Base-by-base conservation (phyloP, 2,329 filamentous ascomycete species). In the Aspergillus uvarum region DNA sequence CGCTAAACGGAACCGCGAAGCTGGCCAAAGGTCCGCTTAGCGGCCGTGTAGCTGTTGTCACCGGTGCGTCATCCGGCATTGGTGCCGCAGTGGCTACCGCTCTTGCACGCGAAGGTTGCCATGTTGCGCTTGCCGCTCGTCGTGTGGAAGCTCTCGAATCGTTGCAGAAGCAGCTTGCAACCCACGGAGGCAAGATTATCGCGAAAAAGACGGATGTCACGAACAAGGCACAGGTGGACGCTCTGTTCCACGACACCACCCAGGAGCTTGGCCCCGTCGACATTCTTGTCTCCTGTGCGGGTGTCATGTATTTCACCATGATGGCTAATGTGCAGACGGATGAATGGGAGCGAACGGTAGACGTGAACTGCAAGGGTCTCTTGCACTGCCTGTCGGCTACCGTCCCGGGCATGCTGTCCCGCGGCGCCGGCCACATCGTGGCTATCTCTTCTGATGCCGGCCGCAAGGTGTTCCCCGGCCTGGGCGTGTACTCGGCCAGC, bases 221-320 rank as follows among this genome's bases (percentile, higher is more conserved):
- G 0, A 81, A 86, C 68, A 83, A 81, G 62, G 74, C 76, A 4
- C 83, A 92, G 67, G 89, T 92, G 5, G 85, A 89, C 66, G 81
- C 82, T 0, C 85, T 94, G 3, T 80, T 93, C 62, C 74, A 77
- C 3, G 80, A 83, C 0, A 81, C 89, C 1, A 79, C 79, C 26
- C 81, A 84, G 50, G 79, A 87, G 66, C 85, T 93, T 0, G 90
- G 90, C 0, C 85, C 87, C 0, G 81, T 93, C 49, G 90, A 94
- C 71, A 90, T 93, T 54, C 83, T 94, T n/a, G 85, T 94, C 53
- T 87, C 87, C 47, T 91, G 89, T 69, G 91, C 90, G 0, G 90
- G 90, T 38, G 90, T 94, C 71, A 94, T 94, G 90, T 94, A 94
- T 79, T 94, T 87, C 77, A 93, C 90, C 57, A 87, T 93, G 87